Base-by-base conservation (phyloP, 306 rosid genomes). In the Cicer yamashitae region DNA sequence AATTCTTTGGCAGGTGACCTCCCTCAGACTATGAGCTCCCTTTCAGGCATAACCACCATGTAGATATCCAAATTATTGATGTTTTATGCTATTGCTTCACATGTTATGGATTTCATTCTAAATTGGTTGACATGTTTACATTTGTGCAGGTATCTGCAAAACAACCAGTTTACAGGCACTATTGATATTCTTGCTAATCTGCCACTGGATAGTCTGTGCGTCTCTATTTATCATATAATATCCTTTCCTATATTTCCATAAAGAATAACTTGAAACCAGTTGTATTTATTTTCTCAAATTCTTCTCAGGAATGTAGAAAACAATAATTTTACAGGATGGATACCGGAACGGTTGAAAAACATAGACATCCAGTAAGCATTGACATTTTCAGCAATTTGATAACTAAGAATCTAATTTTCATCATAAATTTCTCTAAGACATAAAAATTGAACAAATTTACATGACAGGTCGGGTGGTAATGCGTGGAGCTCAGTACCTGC, bases 241-340 rank as follows among this genome's bases (percentile, higher is more conserved):
- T 62, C 53, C 46, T 65, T 77, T 56, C 25, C 66, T 76, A 72
- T 70, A 52, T 84, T 70, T 60, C 58, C 79, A 30, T 45, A 34
- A 69, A 30, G 37, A 30, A 4, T 30, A 30, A 30, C 37, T 30
- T 30, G 44, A 53, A 73, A 67, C 71, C 80, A 47, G 60, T 72
- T 64, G 58, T 44, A 72, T 45, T 54, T 73, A 38, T 58, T 80
- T 53, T 78, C 70, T 56, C 72, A 38, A 65, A 66, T 79, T 82
- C 81, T 58, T 88, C 53, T 53, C 82, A 96, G 99, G 93, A 92
- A 90, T 86, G 90, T 96, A 67, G 88, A 89, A 75, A 92, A 89
- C 88, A 96, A 96, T 81, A 82, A 48, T 60, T 96, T 96, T 77
- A 89, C 92, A 0, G 99, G 99, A 67, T 96, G 96, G 98, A 73